phyloP scores from a whole-genome alignment of 768 basidiomycete species.

The Chlorophyllum brunneum region DNA sequence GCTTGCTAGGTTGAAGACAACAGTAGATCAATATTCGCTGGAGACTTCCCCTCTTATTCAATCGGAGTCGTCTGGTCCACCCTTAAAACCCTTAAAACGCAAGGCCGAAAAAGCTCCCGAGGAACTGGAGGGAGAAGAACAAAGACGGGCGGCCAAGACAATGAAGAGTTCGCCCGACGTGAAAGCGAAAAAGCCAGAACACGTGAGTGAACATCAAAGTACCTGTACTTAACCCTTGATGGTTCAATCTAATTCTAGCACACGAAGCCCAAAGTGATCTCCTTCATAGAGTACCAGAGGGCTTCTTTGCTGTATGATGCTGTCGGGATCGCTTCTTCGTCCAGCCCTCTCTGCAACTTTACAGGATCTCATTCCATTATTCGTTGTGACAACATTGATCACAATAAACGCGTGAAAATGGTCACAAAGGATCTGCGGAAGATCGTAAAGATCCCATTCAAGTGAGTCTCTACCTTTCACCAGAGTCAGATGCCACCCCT shows the following conservation, averaged over 20 bases:
- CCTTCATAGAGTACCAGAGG: constrained; percentile 24
- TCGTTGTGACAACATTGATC: constrained; percentile 18
- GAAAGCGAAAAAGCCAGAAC: background rate
- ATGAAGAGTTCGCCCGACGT: constrained; percentile 21
- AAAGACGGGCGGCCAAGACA: constrained; percentile 13
- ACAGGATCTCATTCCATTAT: constrained; percentile 29
- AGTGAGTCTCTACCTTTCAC: constrained; percentile 18
- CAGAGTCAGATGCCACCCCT: background rate
- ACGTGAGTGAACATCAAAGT: background rate
- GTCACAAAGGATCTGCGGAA: constrained; percentile 27
- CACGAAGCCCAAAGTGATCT: background rate
- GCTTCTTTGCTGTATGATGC: constrained; percentile 26
- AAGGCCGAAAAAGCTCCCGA: constrained; percentile 13
- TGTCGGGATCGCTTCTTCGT: constrained; percentile 12
- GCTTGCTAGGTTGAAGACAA: background rate
- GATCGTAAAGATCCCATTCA: constrained; percentile 24
- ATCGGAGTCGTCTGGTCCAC: too few relatives aligned
- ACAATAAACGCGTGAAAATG: constrained; percentile 20
- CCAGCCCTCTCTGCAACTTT: constrained; percentile 15
- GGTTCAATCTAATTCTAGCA: background rate
- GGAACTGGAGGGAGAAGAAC: constrained; percentile 19
- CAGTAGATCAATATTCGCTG: too few relatives aligned
- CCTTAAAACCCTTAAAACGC: background rate
- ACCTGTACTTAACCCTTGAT: background rate
- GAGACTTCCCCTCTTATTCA: too few relatives aligned